Evolutionary conservation across 75 land plant genomes (phyloP).

Genomic region (Picea sitchensis): DNA sequence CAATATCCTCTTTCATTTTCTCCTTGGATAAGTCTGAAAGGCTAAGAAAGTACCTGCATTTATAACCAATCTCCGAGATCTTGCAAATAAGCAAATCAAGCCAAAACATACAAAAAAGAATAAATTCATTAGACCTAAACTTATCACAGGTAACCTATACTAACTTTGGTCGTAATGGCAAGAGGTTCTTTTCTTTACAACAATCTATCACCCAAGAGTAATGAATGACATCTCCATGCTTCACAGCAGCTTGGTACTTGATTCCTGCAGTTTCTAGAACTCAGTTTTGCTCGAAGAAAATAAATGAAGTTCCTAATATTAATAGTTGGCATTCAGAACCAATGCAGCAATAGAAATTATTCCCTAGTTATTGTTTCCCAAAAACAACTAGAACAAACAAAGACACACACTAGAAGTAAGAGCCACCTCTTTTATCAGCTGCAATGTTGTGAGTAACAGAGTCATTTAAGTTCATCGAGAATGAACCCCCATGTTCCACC

Average conservation of each 20-base stretch:
- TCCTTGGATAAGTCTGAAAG: conserved; percentile 62
- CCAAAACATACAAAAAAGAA: neutral
- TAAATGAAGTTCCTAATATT: neutral
- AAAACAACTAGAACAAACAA: neutral
- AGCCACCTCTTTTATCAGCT: conserved; percentile 72
- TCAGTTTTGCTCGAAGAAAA: neutral
- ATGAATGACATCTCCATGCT: conserved; percentile 80
- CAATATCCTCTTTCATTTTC: conserved; percentile 66
- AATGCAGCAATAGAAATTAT: neutral
- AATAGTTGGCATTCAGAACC: neutral
- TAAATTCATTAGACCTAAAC: neutral
- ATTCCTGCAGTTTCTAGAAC: conserved; percentile 49
- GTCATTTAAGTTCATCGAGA: conserved; percentile 88
- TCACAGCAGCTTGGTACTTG: conserved; percentile 81
- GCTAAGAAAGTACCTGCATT: conserved; percentile 67
- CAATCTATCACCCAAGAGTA: conserved; percentile 86
- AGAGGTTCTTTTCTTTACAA: conserved; percentile 50
- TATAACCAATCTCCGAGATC: neutral
- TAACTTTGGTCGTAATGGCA: conserved; percentile 80
- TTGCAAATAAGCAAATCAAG: neutral
- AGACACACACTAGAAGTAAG: neutral
- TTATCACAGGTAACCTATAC: neutral
- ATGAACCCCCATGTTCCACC: conserved; percentile 83
- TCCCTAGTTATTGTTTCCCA: too few relatives aligned
- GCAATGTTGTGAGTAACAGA: conserved; percentile 85